Percentiles rank a stretch among this genome's conserved stretches.
Conservation (phyloP, 257 asterid genomes). For the Thymus mandschuricus region DNA sequence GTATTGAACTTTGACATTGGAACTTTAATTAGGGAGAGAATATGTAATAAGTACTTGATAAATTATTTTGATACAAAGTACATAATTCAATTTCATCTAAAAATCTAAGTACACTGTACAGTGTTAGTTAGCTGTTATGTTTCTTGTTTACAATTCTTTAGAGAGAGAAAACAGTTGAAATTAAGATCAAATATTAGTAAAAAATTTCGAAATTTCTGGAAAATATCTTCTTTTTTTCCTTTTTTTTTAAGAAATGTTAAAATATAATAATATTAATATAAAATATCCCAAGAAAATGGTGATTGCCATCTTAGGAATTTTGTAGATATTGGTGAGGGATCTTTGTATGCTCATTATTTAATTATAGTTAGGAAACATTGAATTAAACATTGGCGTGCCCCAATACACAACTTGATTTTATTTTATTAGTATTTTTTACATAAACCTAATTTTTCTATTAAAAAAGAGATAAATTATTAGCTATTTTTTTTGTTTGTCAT, state of each 20-base stretch:
- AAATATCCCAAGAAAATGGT: not conserved
- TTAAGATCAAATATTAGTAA: not conserved
- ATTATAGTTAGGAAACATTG: constrained; percentile 20
- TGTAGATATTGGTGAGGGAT: constrained; percentile 31
- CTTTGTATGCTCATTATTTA: constrained; percentile 20
- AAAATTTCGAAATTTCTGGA: not conserved
- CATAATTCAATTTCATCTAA: not conserved
- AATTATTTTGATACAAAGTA: not conserved
- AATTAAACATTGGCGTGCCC: not conserved
- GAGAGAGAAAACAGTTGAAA: not conserved
- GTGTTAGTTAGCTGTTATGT: not conserved
- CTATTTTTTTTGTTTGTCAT: constrained; percentile 1
- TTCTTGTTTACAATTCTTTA: not conserved
- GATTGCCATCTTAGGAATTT: constrained; percentile 29
- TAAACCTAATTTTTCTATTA: not conserved
- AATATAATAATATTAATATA: not conserved
- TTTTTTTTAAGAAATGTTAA: not conserved
- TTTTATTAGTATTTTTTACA: not conserved
- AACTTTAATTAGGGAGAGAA: too few relatives aligned
- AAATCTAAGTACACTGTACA: not conserved
- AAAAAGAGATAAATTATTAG: constrained; percentile 6
- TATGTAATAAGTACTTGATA: not conserved
- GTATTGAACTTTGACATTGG: too few relatives aligned
- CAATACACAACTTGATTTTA: constrained; percentile 26
- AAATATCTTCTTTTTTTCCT: not conserved